Percentiles rank a stretch among this genome's conserved stretches.
These are phyloP conservation scores for Lagenaria siceraria DNA, from an alignment of 306 rosid species.

Conservation along the genomic window DNA sequence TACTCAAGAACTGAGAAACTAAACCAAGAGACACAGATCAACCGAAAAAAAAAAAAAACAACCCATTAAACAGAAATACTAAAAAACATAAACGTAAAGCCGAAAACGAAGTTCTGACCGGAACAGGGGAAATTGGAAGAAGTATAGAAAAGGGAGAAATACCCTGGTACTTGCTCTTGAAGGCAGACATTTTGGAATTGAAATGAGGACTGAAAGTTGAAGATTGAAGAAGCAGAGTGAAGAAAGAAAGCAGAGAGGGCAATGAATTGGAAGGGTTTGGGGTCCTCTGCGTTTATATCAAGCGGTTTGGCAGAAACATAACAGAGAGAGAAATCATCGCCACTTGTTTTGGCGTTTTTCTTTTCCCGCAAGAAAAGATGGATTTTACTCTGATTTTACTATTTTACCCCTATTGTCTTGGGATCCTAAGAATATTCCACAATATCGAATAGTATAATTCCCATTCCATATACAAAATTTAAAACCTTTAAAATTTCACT, in stretches of 20 bases:
- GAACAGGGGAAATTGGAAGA: background rate
- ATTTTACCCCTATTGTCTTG: background rate
- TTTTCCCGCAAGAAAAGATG: background rate
- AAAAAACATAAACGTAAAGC: too few relatives aligned
- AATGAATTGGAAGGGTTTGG: background rate
- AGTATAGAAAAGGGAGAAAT: background rate
- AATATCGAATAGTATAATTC: background rate
- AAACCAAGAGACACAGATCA: background rate
- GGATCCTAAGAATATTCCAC: background rate
- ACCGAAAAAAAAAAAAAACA: background rate
- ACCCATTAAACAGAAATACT: background rate
- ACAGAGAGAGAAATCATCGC: background rate
- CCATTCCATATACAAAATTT: background rate
- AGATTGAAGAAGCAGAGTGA: background rate
- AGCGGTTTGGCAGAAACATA: background rate
- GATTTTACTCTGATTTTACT: background rate
- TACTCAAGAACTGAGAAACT: background rate
- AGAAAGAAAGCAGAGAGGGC: background rate
- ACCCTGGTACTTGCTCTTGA: slow-evolving; percentile 8
- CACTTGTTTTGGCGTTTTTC: background rate
- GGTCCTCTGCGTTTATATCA: background rate
- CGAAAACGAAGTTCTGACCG: background rate
- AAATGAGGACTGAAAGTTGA: background rate
- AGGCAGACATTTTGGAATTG: background rate
- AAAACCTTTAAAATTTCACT: too few relatives aligned